Base-by-base conservation (phyloP, 352 stramenopile species). In the Phytophthora aleatoria region DNA sequence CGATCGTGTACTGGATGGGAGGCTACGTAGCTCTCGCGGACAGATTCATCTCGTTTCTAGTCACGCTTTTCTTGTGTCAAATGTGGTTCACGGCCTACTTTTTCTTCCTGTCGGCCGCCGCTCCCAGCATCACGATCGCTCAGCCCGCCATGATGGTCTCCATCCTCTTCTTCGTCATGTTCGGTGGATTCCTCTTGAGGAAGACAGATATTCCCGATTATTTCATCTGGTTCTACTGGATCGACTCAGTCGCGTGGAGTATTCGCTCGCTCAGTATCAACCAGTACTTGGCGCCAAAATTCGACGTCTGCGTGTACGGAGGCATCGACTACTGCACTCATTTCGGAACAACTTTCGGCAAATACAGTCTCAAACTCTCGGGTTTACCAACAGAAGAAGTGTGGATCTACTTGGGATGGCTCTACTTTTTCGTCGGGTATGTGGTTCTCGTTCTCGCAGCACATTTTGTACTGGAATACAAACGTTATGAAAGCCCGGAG, bases 1-100 rank as follows among this genome's bases (percentile, higher is more conserved):
- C 81, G 1, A 65, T 97, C 31, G 62, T 97, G 6, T 98, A 98
- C 66, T 98, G 87, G 80, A 93, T 97, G 76, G 77, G 91, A 36
- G 92, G 92, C 26, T 89, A 96, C 53, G 77, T 86, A 0, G 57
- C 63, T 0, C 36, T 79, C 3, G 69, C 43, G 1, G 69, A 74
- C 30, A 57, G 64, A 8, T 95, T 90, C 63, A 20, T 84, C 15
- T 71, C 79, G 7, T 95, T 93, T 61, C 31, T 90, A 11, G 20
- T 84, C n/a, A 84, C 79, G 35, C 76, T 92, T 2, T 79, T 94
- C 58, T 31, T 92, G 41, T 81, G 73, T 41, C 81, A 92, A 50
- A 77, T 92, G 52, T 78, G 73, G 61, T 92, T 93, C 62, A 80
- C 73, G 9, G 65, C 71, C 27, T 91, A 76, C 44, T 90, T 95